Conservation (phyloP, 192 early-diverging fungal species). For the Geosiphon pyriformis region DNA sequence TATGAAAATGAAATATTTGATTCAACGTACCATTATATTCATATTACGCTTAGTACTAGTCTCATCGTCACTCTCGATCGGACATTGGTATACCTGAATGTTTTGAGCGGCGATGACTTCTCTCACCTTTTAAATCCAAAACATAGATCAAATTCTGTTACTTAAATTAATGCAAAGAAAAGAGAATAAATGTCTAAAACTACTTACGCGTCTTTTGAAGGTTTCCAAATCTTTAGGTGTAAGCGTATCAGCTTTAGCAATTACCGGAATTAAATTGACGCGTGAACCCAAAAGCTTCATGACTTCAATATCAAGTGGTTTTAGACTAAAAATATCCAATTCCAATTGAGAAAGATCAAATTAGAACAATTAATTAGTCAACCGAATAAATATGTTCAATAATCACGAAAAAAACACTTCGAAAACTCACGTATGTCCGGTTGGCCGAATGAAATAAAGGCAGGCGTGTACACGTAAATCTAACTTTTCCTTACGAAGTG, state of each 20-base stretch:
- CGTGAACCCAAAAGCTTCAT: slow-evolving; percentile 96
- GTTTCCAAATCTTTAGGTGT: slow-evolving; percentile 82
- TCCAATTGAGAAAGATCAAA: neutral
- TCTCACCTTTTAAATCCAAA: slow-evolving; percentile 52
- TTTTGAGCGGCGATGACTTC: slow-evolving; percentile 89
- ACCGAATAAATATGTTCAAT: slow-evolving; percentile 14
- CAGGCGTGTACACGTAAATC: slow-evolving; percentile 98
- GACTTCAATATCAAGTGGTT: slow-evolving; percentile 92
- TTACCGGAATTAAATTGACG: slow-evolving; percentile 96
- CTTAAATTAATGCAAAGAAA: slow-evolving; percentile 8
- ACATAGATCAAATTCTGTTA: neutral
- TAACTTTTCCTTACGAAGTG: slow-evolving; percentile 76
- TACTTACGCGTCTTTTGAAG: slow-evolving; percentile 89
- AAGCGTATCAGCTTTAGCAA: slow-evolving; percentile 98
- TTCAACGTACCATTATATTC: slow-evolving; percentile 60
- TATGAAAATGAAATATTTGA: neutral
- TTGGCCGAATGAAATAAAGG: slow-evolving; percentile 97
- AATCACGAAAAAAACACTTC: slow-evolving; percentile 1
- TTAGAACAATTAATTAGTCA: neutral
- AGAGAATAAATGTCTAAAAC: neutral
- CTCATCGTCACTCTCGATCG: slow-evolving; percentile 87
- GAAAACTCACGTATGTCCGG: slow-evolving; percentile 87
- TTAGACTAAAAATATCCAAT: slow-evolving; percentile 44
- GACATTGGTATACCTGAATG: slow-evolving; percentile 87
- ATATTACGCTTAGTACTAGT: slow-evolving; percentile 69